These are phyloP conservation scores for Ascochyta fabae DNA, from an alignment of 2,329 filamentous ascomycete species.

Conservation along the genomic window DNA sequence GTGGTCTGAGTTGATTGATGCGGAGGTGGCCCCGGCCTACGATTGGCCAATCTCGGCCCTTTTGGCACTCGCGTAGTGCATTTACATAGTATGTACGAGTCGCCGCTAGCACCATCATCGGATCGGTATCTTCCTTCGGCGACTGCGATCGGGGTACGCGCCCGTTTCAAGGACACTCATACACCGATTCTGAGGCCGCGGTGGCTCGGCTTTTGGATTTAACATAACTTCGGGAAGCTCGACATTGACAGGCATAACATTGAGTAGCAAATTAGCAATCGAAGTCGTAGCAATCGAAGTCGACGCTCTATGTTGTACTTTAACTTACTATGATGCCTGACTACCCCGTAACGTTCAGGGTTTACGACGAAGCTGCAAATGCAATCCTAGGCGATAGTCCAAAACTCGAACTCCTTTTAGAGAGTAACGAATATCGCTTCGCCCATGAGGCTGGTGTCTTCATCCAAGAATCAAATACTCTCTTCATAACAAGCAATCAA, in stretches of 20 bases:
- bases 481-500: conserved; percentile 52
- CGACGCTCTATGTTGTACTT: neutral
- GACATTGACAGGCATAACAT: neutral
- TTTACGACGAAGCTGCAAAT: conserved; percentile 16
- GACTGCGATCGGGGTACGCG: conserved; percentile 1
- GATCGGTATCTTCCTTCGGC: conserved; percentile 6
- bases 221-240: neutral
- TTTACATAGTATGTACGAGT: neutral
- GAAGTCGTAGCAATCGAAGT: neutral
- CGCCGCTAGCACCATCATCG: conserved; percentile 6
- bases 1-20: conserved; percentile 4
- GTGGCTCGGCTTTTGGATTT: conserved; percentile 1
- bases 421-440: conserved; percentile 70
- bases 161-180: neutral
- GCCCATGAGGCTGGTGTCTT: conserved; percentile 58
- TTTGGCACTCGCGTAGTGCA: conserved; percentile 4
- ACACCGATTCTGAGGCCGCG: conserved; percentile 7
- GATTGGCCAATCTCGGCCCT: conserved; percentile 4
- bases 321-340: conserved; percentile 1
- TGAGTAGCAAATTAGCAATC: too few species aligned
- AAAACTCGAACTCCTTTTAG: conserved; percentile 20
- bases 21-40: conserved; percentile 9
- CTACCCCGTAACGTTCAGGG: conserved; percentile 9
- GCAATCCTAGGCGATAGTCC: conserved; percentile 12
- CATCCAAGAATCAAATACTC: conserved; percentile 36